Evolutionary conservation across 2,329 filamentous ascomycete genomes (phyloP), one percentile per base, ranked within the genome.

Genomic region (Colletotrichum sp.): DNA sequence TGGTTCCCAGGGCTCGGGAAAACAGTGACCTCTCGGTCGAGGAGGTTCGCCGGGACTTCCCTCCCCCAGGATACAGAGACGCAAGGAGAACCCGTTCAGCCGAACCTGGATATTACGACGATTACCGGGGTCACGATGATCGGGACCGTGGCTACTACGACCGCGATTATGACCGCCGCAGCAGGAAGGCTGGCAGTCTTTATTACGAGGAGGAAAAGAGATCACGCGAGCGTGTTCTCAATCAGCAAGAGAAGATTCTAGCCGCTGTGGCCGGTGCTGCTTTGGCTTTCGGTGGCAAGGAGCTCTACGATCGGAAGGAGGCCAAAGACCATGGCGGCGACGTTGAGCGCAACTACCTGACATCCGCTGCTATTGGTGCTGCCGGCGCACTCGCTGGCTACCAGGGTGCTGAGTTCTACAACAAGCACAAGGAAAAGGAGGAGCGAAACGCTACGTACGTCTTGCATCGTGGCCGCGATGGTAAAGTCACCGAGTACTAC

Each of bases 11-110:
- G 30, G 82, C 87, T 66, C 93, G 94, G 78, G 93, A 96, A 82
- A 93, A 95, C 80, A 96, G 93, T 83, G 93, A 93, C 61, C 86
- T 93, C 30, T 93, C 93, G 4, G 85, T 97, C 81, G 96, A 98
- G 85, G 95, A 97, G 85, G 92, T 97, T 76, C 92, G 92, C 78
- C 93, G 95, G 79, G 94, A 97, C 79, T 98, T 97, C 80, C 95
- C 95, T 36, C 94, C 95, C 8, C 93, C 93, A 8, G 92, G 89
- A 48, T 87, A 88, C 76, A 83, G 84, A 71, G 90, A 91, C 76
- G 81, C 89, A 48, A 90, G 91, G 78, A 91, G 93, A 73, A 88
- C 93, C 79, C 90, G 92, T 79, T 94, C 93, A 8, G 90, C 90
- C 71, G 93, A 93, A 71, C 88, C 89, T 61, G 86, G 87, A 76